phyloP scores from a whole-genome alignment of 176 grass and related monocot species.

The Pontederia paniculata region DNA sequence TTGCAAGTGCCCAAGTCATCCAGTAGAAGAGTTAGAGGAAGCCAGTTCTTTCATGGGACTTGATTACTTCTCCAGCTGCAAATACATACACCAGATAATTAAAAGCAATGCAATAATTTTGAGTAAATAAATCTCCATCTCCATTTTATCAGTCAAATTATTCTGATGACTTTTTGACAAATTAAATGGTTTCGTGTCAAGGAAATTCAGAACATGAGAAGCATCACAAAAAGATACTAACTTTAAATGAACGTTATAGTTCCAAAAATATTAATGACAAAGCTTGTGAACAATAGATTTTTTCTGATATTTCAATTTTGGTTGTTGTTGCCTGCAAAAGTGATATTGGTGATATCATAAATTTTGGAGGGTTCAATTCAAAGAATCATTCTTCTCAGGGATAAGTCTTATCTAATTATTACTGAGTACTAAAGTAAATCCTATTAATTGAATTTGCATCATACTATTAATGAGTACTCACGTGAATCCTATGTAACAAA shows the following conservation, averaged over 20 bases:
- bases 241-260: conserved; percentile 6
- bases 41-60: too few species aligned
- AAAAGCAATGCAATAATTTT: too few species aligned
- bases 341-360: conserved; percentile 26
- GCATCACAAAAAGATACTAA: conserved; percentile 21
- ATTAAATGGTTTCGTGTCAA: conserved; percentile 19
- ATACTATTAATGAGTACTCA: too few species aligned
- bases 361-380: conserved; percentile 20
- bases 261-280: conserved; percentile 21
- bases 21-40: too few species aligned
- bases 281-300: conserved; percentile 48
- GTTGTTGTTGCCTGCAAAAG: conserved; percentile 77
- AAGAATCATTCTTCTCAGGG: conserved; percentile 29
- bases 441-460: too few species aligned
- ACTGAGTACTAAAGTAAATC: too few species aligned
- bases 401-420: conserved; percentile 23
- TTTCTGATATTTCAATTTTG: conserved; percentile 96
- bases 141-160: conserved; percentile 31
- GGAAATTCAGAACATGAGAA: conserved; percentile 33
- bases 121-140: too few species aligned
- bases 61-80: too few species aligned
- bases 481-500: too few species aligned
- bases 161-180: conserved; percentile 28
- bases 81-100: too few species aligned
- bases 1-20: too few species aligned